Percentiles rank a stretch among this genome's conserved stretches.
Conservation (phyloP, 129 eudicot species). For the Cynara cardunculus region DNA sequence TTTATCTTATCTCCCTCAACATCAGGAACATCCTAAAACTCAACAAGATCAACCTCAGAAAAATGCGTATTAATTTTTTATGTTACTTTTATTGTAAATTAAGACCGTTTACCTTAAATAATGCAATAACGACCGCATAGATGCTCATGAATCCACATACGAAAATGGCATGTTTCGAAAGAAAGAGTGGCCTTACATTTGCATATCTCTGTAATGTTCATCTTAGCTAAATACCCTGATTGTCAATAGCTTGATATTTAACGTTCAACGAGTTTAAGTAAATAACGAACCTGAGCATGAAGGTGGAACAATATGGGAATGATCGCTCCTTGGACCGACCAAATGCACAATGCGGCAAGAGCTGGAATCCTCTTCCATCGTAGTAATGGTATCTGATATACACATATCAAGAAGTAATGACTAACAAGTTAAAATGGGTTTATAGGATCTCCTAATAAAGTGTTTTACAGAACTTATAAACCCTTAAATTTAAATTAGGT, state of each 20-base stretch:
- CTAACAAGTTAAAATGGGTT: too few species aligned
- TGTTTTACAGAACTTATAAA: neutral
- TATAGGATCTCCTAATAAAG: neutral
- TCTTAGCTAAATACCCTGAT: neutral
- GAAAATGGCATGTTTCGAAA: slow-evolving; percentile 32
- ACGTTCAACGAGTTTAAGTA: neutral
- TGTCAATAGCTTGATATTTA: neutral
- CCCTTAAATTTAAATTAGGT: neutral
- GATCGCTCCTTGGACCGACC: slow-evolving; percentile 36
- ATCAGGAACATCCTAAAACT: slow-evolving; percentile 35
- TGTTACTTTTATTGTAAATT: neutral
- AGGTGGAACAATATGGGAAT: slow-evolving; percentile 32
- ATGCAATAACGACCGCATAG: slow-evolving; percentile 28
- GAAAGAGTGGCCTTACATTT: slow-evolving; percentile 9
- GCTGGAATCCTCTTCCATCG: slow-evolving; percentile 33
- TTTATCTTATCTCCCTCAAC: slow-evolving; percentile 34
- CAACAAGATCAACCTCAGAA: neutral
- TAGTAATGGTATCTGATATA: slow-evolving; percentile 21
- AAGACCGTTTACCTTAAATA: slow-evolving; percentile 20
- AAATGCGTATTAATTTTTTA: neutral
- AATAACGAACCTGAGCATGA: slow-evolving; percentile 24
- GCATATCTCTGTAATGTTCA: slow-evolving; percentile 12
- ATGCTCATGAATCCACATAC: slow-evolving; percentile 33
- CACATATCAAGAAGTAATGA: neutral
- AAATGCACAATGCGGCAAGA: slow-evolving; percentile 30